Evolutionary conservation across 257 asterid genomes (phyloP), one percentile per base, ranked within the genome.

Genomic region (Linaria vulgaris): DNA sequence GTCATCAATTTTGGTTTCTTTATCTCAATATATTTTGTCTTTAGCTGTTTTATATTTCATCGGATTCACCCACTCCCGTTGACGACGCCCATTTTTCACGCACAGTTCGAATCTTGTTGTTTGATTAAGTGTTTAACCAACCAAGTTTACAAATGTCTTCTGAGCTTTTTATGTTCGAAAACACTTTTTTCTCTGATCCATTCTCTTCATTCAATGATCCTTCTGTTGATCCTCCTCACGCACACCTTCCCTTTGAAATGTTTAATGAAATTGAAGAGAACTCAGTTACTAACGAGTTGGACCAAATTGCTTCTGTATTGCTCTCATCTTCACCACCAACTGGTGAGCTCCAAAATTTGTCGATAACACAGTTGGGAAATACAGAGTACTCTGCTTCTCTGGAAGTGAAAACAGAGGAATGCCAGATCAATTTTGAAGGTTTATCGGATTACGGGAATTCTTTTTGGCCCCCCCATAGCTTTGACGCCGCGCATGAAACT

Each of bases 321-420:
- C 59, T 79, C 2, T 83, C 95, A 0, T 77, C 95, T 20, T 82
- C 96, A 6, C 90, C 95, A 0, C 92, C 96, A 5, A 80, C 86
- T 50, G 67, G 66, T 9, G 79, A 81, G 81, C 83, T 90, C 1
- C 74, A 75, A 72, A 81, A 58, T 50, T 73, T 85, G 31, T 81
- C 96, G 0, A 66, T 83, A 15, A 70, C 70, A n/a, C 68, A 64
- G 37, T 68, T 67, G 31, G 74, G 53, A 46, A 77, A 69, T 23
- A 56, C 73, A 22, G 79, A 74, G 34, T 66, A 34, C 80, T 71
- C 80, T 60, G 71, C 30, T 59, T 38, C 30, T 59, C 31, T 39
- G 12, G 79, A 73, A 39, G 78, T 83, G 49, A 87, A 83, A 71
- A 62, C 78, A 59, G 94, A 87, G 78, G 87, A 90, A 25, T 79